Percentiles rank a stretch among this genome's conserved stretches.
These are phyloP conservation scores for Beauveria sp. DNA, from an alignment of 2,329 filamentous ascomycete species.

Conservation along the genomic window DNA sequence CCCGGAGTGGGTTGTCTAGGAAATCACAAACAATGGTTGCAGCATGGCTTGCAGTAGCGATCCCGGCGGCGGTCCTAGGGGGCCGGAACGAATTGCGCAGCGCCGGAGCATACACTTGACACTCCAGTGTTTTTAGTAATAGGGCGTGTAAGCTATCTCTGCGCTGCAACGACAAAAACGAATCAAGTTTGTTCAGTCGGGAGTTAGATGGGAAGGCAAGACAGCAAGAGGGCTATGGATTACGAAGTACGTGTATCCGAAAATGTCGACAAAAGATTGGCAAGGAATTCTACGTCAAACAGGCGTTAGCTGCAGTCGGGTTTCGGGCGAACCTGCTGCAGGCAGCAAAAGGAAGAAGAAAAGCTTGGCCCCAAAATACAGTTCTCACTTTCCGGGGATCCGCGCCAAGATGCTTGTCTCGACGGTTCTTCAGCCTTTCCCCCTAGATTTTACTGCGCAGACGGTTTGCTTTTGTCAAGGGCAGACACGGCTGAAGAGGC, in stretches of 20 bases:
- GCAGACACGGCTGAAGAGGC: background rate
- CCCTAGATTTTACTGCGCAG: background rate
- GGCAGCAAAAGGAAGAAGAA: background rate
- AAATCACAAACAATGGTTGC: background rate
- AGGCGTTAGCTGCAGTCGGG: background rate
- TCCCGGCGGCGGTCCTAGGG: too few relatives aligned
- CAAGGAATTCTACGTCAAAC: background rate
- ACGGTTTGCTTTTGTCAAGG: background rate
- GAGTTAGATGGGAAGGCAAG: too few relatives aligned
- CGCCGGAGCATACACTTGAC: background rate
- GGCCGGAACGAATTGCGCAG: background rate
- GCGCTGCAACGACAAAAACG: too few relatives aligned
- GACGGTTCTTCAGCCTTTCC: background rate
- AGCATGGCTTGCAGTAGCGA: background rate
- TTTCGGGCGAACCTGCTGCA: background rate
- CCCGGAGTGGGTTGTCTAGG: background rate
- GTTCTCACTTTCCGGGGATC: constrained; percentile 6
- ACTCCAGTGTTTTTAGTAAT: background rate
- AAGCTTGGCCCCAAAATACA: constrained; percentile 5
- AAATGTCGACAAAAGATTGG: background rate
- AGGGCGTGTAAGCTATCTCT: too few relatives aligned
- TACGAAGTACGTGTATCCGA: too few relatives aligned
- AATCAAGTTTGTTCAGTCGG: too few relatives aligned
- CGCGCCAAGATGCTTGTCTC: constrained; percentile 2
- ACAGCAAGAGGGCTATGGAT: too few relatives aligned